A percentile compares a stretch with the other conserved stretches of the same genome.
phyloP scores from a whole-genome alignment of 2,329 filamentous ascomycete species.

The Monosporascus ibericus region DNA sequence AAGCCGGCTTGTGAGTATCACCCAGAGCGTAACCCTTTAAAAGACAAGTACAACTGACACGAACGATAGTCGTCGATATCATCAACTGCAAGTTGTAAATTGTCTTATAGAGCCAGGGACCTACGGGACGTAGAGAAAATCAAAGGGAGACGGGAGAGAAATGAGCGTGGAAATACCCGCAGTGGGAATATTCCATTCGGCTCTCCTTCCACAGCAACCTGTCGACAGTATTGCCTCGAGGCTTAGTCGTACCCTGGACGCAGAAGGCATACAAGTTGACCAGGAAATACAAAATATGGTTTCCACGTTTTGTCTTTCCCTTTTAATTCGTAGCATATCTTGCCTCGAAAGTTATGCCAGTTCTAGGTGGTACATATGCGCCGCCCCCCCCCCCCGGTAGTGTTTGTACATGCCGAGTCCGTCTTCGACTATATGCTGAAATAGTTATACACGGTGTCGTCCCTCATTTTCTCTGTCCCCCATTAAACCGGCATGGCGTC shows the following conservation, averaged over 20 bases:
- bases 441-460: neutral
- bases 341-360: neutral
- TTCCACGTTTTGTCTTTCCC: neutral
- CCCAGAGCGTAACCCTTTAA: neutral
- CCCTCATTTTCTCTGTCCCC: conserved; percentile 4
- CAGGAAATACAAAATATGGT: neutral
- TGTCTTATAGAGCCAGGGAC: neutral
- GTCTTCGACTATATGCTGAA: neutral
- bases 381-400: neutral
- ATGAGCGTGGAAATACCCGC: conserved; percentile 1
- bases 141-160: neutral
- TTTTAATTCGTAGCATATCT: too few relatives aligned
- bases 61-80: conserved; percentile 47
- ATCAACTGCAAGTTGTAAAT: conserved; percentile 50
- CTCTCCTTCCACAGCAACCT: neutral
- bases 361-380: neutral
- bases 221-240: neutral
- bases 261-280: neutral
- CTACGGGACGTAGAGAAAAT: conserved; percentile 3
- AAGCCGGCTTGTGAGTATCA: conserved; percentile 80
- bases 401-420: neutral
- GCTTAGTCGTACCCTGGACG: neutral
- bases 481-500: conserved; percentile 46
- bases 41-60: neutral
- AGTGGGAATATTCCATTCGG: neutral